phyloP scores from a whole-genome alignment of 805 yeast genomes.

The Yamadazyma sp. region DNA sequence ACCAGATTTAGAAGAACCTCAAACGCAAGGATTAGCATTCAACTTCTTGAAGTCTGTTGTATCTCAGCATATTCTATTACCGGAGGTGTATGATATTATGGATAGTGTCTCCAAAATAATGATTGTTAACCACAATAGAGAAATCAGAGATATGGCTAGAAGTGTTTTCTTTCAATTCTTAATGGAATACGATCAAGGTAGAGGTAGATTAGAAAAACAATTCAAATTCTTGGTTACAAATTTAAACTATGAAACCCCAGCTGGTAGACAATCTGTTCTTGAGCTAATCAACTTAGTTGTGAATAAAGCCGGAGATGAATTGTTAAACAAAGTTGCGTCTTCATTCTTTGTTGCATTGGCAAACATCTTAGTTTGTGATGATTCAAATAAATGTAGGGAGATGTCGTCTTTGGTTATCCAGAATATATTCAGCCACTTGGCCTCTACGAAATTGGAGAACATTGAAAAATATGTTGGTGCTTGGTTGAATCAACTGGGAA shows the following conservation, averaged over 20 bases:
- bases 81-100: conserved; percentile 89
- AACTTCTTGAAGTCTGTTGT: conserved; percentile 78
- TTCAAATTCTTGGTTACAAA: conserved; percentile 78
- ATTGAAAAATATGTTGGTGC: conserved; percentile 45
- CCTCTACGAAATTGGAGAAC: conserved; percentile 22
- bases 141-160: conserved; percentile 81
- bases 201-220: conserved; percentile 77
- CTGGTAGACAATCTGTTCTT: conserved; percentile 88
- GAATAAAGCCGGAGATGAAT: conserved; percentile 57
- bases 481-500: conserved; percentile 62
- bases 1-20: conserved; percentile 90
- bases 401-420: conserved; percentile 67
- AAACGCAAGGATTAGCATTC: conserved; percentile 83
- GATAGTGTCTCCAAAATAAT: conserved; percentile 76
- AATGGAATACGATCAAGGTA: conserved; percentile 93
- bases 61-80: conserved; percentile 66
- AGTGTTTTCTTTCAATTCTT: conserved; percentile 79
- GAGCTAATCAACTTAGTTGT: conserved; percentile 75
- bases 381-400: conserved; percentile 74
- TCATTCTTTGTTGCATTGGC: conserved; percentile 84
- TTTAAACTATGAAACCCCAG: conserved; percentile 76
- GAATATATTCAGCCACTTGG: conserved; percentile 49
- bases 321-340: conserved; percentile 58
- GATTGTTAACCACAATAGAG: conserved; percentile 84
- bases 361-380: conserved; percentile 74